A percentile compares a stretch with the other conserved stretches of the same genome.
phyloP scores from a whole-genome alignment of 176 grass and related monocot genomes.

The maize (Zea mays) region Zm-B73-REFERENCE-NAM-5.0 NC_050098.1:175128001-175128500 shows the following conservation, averaged over 20 bases:
- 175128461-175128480: conserved; percentile 33
- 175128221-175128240: background rate
- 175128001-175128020: background rate
- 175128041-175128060: conserved; percentile 29
- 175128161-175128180: conserved; percentile 28
- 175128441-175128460: conserved; percentile 9
- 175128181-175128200: conserved; percentile 24
- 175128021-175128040: conserved; percentile 32
- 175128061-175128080: conserved; percentile 50
- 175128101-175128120: conserved; percentile 38
- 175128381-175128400: conserved; percentile 20
- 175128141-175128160: conserved; percentile 24
- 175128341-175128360: background rate
- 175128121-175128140: conserved; percentile 15
- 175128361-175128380: conserved; percentile 16
- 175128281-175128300: conserved; percentile 21
- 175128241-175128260: conserved; percentile 14
- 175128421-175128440: conserved; percentile 18
- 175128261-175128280: conserved; percentile 25
- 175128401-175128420: background rate
- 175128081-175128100: conserved; percentile 9
- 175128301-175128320: conserved; percentile 16
- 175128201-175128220: conserved; percentile 38
- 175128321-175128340: background rate
- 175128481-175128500: conserved; percentile 15